Percentiles rank a stretch among this genome's conserved stretches.
phyloP scores from a whole-genome alignment of 2,329 filamentous ascomycete genomes.

The Monosporascus ibericus region DNA sequence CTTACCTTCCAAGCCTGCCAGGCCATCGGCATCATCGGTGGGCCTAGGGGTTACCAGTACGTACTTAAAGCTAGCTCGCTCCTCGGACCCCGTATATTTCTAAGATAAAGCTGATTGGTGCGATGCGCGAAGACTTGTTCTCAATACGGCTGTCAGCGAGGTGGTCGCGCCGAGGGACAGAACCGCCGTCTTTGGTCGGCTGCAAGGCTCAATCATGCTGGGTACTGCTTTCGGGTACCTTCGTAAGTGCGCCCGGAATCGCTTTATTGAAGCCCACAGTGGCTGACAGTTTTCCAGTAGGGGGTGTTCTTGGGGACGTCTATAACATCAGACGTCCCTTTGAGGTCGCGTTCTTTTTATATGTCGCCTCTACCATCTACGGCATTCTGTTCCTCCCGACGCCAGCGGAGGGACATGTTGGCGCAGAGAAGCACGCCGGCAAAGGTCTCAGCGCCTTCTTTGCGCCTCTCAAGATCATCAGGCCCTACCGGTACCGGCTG shows the following conservation, averaged over 20 bases:
- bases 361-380: conserved; percentile 38
- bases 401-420: conserved; percentile 6
- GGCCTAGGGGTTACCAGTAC: conserved; percentile 59
- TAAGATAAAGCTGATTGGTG: background rate
- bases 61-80: background rate
- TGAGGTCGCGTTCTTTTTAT: conserved; percentile 54
- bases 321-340: conserved; percentile 62
- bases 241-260: conserved; percentile 26
- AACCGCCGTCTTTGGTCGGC: conserved; percentile 56
- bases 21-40: conserved; percentile 61
- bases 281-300: conserved; percentile 31
- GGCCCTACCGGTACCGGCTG: conserved; percentile 49
- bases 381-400: conserved; percentile 36
- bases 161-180: conserved; percentile 52
- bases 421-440: conserved; percentile 13
- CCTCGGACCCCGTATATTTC: background rate
- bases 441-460: conserved; percentile 49
- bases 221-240: conserved; percentile 60
- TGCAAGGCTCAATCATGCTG: conserved; percentile 63
- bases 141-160: conserved; percentile 65
- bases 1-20: conserved; percentile 62
- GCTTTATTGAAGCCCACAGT: background rate
- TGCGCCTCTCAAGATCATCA: conserved; percentile 56
- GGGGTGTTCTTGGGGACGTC: conserved; percentile 57
- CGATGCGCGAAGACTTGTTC: conserved; percentile 37